phyloP scores from a whole-genome alignment of 2,329 filamentous ascomycete species.

The Scedosporium dehoogii region DNA sequence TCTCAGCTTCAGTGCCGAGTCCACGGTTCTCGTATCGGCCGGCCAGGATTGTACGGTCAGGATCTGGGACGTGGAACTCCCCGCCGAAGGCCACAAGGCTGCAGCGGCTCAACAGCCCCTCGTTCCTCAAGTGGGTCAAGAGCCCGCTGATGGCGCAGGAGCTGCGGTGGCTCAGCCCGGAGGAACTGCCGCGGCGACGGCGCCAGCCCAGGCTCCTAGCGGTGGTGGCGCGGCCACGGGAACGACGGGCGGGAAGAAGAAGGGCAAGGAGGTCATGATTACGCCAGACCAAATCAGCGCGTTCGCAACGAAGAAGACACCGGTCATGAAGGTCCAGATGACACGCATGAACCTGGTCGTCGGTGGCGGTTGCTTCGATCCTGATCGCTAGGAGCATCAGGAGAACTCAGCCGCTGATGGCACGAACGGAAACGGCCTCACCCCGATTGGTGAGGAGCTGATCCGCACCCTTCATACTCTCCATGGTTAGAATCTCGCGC shows the following conservation, averaged over 20 bases:
- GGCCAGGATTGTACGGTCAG: conserved; percentile 89
- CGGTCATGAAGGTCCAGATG: conserved; percentile 86
- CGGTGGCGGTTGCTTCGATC: conserved; percentile 64
- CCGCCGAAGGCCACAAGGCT: conserved; percentile 55
- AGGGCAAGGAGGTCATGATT: conserved; percentile 80
- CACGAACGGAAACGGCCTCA: background rate
- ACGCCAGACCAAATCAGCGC: conserved; percentile 89
- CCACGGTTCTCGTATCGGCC: conserved; percentile 78
- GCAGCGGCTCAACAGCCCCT: conserved; percentile 24
- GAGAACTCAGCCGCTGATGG: background rate
- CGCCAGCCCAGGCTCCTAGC: background rate
- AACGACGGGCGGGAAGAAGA: conserved; percentile 50
- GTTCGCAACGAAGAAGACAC: conserved; percentile 92
- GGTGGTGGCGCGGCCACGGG: conserved; percentile 17
- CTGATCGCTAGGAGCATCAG: conserved; percentile 29
- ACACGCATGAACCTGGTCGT: conserved; percentile 92
- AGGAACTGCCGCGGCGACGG: conserved; percentile 13
- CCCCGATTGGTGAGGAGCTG: no score
- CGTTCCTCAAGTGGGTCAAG: conserved; percentile 28
- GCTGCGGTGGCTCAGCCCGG: conserved; percentile 18
- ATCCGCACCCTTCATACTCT: no score
- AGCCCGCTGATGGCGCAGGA: conserved; percentile 28
- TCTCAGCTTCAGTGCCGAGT: conserved; percentile 87
- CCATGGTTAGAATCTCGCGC: no score
- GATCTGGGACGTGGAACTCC: conserved; percentile 79